Percentiles rank a stretch among this genome's conserved stretches.
phyloP scores from a whole-genome alignment of 345 rosid species.

The Moringa oleifera region DNA sequence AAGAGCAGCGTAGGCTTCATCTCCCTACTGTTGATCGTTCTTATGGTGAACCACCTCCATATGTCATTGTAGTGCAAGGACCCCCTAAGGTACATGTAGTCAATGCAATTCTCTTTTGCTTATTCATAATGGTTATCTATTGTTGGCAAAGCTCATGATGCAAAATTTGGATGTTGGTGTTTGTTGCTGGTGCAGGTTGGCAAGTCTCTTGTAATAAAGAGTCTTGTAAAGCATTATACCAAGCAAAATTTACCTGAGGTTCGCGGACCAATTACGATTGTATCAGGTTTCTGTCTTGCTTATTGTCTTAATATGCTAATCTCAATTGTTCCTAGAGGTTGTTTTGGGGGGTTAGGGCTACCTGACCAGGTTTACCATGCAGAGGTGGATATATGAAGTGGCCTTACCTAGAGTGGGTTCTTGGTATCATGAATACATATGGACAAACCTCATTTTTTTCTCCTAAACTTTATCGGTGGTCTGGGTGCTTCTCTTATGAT shows the following conservation, averaged over 20 bases:
- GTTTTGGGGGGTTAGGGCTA: too few relatives aligned
- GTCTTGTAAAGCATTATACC: conserved; percentile 72
- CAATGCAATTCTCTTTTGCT: not conserved
- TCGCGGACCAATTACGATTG: conserved; percentile 84
- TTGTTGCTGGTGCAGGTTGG: conserved; percentile 55
- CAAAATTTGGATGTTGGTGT: not conserved
- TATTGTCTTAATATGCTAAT: not conserved
- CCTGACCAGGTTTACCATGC: too few relatives aligned
- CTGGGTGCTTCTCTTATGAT: conserved; percentile 14
- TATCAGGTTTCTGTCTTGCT: conserved; percentile 45
- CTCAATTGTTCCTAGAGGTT: not conserved
- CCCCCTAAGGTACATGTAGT: conserved; percentile 62
- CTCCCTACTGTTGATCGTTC: conserved; percentile 71
- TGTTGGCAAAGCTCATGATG: not conserved
- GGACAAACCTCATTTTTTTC: too few relatives aligned
- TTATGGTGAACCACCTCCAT: conserved; percentile 78
- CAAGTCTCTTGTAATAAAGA: conserved; percentile 79
- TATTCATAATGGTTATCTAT: conserved; percentile 3
- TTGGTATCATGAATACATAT: too few relatives aligned
- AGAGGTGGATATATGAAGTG: too few relatives aligned
- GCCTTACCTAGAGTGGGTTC: not conserved
- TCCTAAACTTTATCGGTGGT: conserved; percentile 11
- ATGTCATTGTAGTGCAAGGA: conserved; percentile 86
- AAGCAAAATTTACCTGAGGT: conserved; percentile 81
- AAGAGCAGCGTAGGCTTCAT: conserved; percentile 82